These are phyloP conservation scores for Extremus antarcticus DNA, from an alignment of 495 filamentous ascomycete species.

Conservation along the genomic window DNA sequence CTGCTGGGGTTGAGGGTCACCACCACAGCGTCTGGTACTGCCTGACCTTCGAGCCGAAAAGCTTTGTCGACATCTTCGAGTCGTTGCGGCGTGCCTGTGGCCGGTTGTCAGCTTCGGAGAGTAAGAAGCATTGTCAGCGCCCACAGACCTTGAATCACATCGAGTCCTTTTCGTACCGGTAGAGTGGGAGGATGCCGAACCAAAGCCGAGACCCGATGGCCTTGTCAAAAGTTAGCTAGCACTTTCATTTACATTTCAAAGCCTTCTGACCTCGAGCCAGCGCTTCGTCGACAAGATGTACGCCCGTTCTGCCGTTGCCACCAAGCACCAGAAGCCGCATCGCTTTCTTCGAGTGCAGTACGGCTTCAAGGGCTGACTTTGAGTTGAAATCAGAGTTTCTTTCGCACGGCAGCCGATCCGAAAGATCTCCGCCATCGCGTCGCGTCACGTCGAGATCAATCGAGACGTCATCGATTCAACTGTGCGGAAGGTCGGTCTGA, in stretches of 20 bases:
- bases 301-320: conserved; percentile 35
- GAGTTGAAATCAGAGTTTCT: too few species aligned
- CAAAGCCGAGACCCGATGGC: neutral
- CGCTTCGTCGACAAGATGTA: conserved; percentile 33
- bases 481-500: too few species aligned
- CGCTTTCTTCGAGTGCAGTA: too few species aligned
- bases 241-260: neutral
- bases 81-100: conserved; percentile 15
- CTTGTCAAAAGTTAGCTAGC: neutral
- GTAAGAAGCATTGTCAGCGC: neutral
- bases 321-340: conserved; percentile 37
- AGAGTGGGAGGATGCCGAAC: neutral
- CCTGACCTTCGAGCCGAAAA: neutral
- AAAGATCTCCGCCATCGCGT: too few species aligned
- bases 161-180: neutral
- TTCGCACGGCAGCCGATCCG: too few species aligned
- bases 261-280: conserved; percentile 21
- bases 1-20: conserved; percentile 9
- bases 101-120: neutral
- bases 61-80: conserved; percentile 29
- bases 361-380: too few species aligned
- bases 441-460: too few species aligned
- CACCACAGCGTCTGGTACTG: conserved; percentile 8
- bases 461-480: too few species aligned
- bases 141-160: neutral